phyloP scores from a whole-genome alignment of 1,139 yeast species.

The Hyphopichia wangnamkhiaoensis region DNA sequence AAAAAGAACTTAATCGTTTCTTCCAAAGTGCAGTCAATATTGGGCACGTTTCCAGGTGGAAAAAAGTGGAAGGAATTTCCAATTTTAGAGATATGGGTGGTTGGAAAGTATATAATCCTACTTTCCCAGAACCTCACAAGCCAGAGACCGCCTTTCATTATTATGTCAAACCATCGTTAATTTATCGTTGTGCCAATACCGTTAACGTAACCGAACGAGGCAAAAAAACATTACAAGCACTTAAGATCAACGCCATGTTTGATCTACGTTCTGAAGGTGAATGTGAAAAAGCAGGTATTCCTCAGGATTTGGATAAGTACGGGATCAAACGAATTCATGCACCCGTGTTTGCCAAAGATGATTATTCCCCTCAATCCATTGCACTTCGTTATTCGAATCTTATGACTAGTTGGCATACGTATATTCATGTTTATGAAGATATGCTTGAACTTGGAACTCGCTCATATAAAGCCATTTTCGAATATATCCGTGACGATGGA shows the following conservation, averaged over 20 bases:
- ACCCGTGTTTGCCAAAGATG: constrained; percentile 60
- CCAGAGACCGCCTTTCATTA: constrained; percentile 18
- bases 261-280: constrained; percentile 73
- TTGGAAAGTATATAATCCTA: constrained; percentile 48
- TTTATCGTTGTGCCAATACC: constrained; percentile 68
- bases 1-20: constrained; percentile 55
- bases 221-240: constrained; percentile 30
- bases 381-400: constrained; percentile 58
- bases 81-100: constrained; percentile 87
- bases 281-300: constrained; percentile 50
- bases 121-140: constrained; percentile 17
- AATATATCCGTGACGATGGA: constrained; percentile 51
- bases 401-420: constrained; percentile 64
- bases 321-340: constrained; percentile 56
- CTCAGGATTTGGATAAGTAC: constrained; percentile 31
- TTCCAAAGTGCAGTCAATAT: constrained; percentile 35
- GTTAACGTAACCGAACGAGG: constrained; percentile 53
- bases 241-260: constrained; percentile 59
- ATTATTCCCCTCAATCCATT: constrained; percentile 67
- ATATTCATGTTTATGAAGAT: constrained; percentile 62
- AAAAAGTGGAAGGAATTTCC: constrained; percentile 61
- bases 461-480: constrained; percentile 50
- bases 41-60: constrained; percentile 55
- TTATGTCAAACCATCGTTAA: constrained; percentile 53
- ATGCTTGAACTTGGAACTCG: constrained; percentile 51